Evolutionary conservation across 106 monocot species (phyloP), one percentile per base, ranked within the genome.

Genomic region (Xerophyta viscosa): DNA sequence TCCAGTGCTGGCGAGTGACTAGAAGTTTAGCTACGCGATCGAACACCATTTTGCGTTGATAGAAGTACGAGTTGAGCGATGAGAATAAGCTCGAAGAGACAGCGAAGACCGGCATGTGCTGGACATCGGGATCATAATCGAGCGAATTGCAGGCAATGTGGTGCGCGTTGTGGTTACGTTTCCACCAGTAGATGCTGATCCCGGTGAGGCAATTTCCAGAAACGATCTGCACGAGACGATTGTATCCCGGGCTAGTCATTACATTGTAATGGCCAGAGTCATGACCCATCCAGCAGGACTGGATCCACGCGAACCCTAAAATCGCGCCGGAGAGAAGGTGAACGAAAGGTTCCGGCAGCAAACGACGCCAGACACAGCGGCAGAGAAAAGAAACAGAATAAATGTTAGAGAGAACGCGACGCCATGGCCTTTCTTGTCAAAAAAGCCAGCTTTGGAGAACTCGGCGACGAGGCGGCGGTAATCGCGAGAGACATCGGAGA

Each of bases 91-190:
- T 61, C 37, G 79, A 56, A 37, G 76, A 73, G 31, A 83, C 54
- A 1, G 76, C 83, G 28, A 89, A 83, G 24, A 83, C 10, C 6
- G 88, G 88, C 45, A 89, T 66, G 76, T 79, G 69, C 61, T 89
- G 83, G 17, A 89, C 48, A 41, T 89, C 88, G 0, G 85, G 85
- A 33, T 86, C 83, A 57, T 68, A 72, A 13, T 89, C 88, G 12
- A 89, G 72, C 69, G 76, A 72, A 66, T 86, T 86, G 62, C 72
- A 72, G 58, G 85, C 79, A 8, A 86, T 72, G 72, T 86, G 85
- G 54, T 86, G 85, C 27, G 79, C 79, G 36, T 68, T 86, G 61
- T 86, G 85, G 76, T 69, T 86, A 17, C 72, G 25, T 65, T 76
- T 86, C 85, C 85, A 86, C 85, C 85, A 86, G 3, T 24, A 72